Evolutionary conservation across 495 filamentous ascomycete genomes (phyloP).

Genomic region (Penicillium alfredii): DNA sequence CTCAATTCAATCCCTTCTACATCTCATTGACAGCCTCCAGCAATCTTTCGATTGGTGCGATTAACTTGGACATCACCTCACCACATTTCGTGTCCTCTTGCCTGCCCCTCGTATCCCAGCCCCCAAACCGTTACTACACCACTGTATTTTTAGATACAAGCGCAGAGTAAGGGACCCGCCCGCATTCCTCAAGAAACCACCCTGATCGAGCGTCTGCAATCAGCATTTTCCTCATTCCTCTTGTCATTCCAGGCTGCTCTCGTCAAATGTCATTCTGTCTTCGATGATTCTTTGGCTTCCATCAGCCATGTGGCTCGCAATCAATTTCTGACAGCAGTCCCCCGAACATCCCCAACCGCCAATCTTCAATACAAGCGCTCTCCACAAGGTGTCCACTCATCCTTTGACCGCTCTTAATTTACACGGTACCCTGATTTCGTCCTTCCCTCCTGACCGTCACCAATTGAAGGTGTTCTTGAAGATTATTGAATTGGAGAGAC

Average conservation of each 20-base stretch:
- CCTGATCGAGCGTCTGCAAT: constrained; percentile 13
- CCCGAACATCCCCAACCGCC: constrained; percentile 10
- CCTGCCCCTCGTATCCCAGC: constrained; percentile 9
- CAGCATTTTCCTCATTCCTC: constrained; percentile 11
- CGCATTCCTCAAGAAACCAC: constrained; percentile 20
- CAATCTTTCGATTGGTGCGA: no score
- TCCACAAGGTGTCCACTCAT: constrained; percentile 21
- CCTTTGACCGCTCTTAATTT: constrained; percentile 26
- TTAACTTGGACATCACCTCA: no score
- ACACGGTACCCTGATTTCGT: constrained; percentile 11
- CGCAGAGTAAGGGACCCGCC: constrained; percentile 20
- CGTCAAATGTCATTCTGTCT: constrained; percentile 11
- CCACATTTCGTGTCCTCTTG: no score
- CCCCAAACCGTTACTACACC: constrained; percentile 12
- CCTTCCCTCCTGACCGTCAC: constrained; percentile 1
- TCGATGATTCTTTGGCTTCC: constrained; percentile 17
- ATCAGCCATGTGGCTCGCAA: constrained; percentile 23
- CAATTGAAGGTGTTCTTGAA: no score
- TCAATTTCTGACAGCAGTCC: constrained; percentile 24
- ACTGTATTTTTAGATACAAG: constrained; percentile 26
- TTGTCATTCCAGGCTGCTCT: constrained; percentile 19
- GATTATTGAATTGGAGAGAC: constrained; percentile 1
- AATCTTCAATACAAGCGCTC: constrained; percentile 10
- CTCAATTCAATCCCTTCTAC: no score
- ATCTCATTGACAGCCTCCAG: neutral